Percentiles rank a stretch among this genome's conserved stretches.
Conservation (phyloP, 2,329 filamentous ascomycete genomes). For the Cadophora malorum region DNA sequence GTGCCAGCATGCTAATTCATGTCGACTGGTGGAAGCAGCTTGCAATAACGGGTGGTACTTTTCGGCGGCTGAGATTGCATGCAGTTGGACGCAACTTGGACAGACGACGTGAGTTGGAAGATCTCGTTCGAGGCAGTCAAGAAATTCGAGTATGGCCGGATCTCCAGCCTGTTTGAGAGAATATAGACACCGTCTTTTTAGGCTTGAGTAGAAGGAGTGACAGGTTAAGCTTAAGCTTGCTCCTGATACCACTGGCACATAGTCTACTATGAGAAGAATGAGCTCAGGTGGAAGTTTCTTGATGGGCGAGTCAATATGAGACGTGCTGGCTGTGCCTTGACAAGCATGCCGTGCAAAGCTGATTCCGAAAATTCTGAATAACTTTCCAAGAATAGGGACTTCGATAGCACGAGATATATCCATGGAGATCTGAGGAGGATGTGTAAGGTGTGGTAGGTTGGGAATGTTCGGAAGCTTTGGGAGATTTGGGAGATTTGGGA, state of each 20-base stretch:
- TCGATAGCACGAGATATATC: not conserved
- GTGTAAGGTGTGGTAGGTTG: not conserved
- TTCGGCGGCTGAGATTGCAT: constrained; percentile 22
- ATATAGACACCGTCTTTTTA: constrained; percentile 19
- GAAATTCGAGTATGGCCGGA: constrained; percentile 18
- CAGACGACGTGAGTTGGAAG: constrained; percentile 25
- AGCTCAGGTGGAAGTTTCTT: constrained; percentile 28
- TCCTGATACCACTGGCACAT: constrained; percentile 23
- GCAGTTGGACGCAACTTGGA: constrained; percentile 27
- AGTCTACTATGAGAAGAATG: constrained; percentile 24
- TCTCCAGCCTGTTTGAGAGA: constrained; percentile 25
- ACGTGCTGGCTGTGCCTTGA: constrained; percentile 8
- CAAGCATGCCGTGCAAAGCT: not conserved
- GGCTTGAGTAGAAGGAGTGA: constrained; percentile 14
- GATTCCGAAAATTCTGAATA: not conserved
- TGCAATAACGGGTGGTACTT: constrained; percentile 15
- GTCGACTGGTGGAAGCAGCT: not conserved
- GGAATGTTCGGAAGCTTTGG: too few species aligned
- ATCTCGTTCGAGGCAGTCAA: constrained; percentile 28
- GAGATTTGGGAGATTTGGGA: too few species aligned
- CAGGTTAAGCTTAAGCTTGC: constrained; percentile 24
- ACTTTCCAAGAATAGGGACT: not conserved
- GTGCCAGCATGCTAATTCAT: constrained; percentile 20
- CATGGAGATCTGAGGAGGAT: constrained; percentile 1
- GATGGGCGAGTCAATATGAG: constrained; percentile 15